Conservation (phyloP, 2,329 filamentous ascomycete species). For the Fusarium graminum region DNA sequence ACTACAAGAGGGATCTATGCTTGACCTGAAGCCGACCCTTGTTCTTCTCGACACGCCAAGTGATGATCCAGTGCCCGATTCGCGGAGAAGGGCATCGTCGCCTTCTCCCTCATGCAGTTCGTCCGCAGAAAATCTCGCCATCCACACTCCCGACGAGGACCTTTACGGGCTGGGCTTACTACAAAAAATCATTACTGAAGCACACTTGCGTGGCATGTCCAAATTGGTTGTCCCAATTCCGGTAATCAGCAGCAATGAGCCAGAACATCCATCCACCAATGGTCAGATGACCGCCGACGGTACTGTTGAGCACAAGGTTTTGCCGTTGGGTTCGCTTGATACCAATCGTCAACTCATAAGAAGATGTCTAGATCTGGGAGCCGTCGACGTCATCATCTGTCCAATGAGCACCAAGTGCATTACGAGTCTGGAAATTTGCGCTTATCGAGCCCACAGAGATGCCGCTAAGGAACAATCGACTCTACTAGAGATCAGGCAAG, state of each 20-base stretch:
- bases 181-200: conserved; percentile 69
- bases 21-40: conserved; percentile 68
- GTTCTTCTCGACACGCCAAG: conserved; percentile 69
- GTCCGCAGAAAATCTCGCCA: conserved; percentile 54
- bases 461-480: conserved; percentile 79
- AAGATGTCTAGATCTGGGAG: conserved; percentile 86
- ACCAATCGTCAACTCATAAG: conserved; percentile 64
- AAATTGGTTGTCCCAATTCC: conserved; percentile 70
- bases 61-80: conserved; percentile 60
- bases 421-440: conserved; percentile 82
- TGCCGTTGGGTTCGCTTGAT: conserved; percentile 46
- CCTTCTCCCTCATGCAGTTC: conserved; percentile 60
- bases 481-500: conserved; percentile 77
- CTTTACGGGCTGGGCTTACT: conserved; percentile 68
- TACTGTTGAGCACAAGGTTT: conserved; percentile 54
- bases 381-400: conserved; percentile 85
- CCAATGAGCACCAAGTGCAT: conserved; percentile 81
- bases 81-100: conserved; percentile 54
- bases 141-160: conserved; percentile 61
- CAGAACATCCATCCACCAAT: conserved; percentile 45
- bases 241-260: conserved; percentile 60
- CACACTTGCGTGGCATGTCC: conserved; percentile 67
- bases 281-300: conserved; percentile 56
- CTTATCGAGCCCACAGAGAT: conserved; percentile 84
- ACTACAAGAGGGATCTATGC: conserved; percentile 65